phyloP scores from a whole-genome alignment of 495 filamentous ascomycete species.

The Durotheca rogersii region DNA sequence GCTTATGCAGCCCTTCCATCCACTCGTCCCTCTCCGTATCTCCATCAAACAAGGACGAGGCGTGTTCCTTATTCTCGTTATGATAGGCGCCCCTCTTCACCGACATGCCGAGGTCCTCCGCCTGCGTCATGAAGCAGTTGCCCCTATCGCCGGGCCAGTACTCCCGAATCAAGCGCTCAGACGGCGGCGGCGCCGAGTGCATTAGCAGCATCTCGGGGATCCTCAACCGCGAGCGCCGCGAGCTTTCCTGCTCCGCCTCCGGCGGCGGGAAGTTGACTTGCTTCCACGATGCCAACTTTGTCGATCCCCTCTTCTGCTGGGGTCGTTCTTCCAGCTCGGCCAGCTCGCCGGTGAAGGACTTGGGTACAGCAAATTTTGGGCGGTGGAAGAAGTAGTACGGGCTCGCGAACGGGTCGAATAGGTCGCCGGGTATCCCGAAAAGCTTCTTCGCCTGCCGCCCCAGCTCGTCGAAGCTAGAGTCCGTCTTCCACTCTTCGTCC shows the following conservation, averaged over 20 bases:
- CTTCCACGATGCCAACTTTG: no score
- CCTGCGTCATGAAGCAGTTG: slow-evolving; percentile 41
- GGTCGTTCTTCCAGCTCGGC: no score
- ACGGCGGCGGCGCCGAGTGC: slow-evolving; percentile 11
- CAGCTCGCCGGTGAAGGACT: no score
- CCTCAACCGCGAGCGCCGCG: no score
- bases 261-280: slow-evolving; percentile 44
- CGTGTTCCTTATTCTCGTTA: slow-evolving; percentile 35
- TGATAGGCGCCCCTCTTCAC: slow-evolving; percentile 44
- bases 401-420: slow-evolving; percentile 57
- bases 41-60: no score
- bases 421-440: slow-evolving; percentile 42
- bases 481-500: slow-evolving; percentile 3
- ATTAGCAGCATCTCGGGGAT: slow-evolving; percentile 43
- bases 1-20: no score
- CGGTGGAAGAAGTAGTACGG: slow-evolving; percentile 55
- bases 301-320: no score
- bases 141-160: background rate
- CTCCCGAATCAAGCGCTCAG: no score
- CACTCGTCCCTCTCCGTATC: no score
- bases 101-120: slow-evolving; percentile 34
- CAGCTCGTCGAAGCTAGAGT: slow-evolving; percentile 24
- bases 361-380: slow-evolving; percentile 42
- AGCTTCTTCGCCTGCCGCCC: slow-evolving; percentile 34
- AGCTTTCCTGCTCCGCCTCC: slow-evolving; percentile 34